A percentile compares a stretch with the other conserved stretches of the same genome.
Conservation (phyloP, 176 grass and related monocot species). For the Coix lacrymajobi region DNA sequence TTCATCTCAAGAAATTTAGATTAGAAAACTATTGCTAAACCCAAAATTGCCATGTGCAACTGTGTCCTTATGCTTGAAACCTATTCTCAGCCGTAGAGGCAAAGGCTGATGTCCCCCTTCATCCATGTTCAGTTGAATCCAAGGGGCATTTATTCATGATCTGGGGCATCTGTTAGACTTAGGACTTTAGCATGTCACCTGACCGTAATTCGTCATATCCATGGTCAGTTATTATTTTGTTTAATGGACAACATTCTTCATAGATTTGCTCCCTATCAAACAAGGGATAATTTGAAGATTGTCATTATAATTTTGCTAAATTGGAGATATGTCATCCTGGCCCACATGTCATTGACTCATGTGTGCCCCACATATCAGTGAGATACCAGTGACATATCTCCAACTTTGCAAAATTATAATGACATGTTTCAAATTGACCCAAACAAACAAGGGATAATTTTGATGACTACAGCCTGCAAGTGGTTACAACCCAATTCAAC, state of each 20-base stretch:
- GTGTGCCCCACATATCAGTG: too few relatives aligned
- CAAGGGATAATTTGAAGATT: too few relatives aligned
- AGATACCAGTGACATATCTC: too few relatives aligned
- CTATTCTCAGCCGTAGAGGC: not conserved
- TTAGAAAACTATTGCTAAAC: not conserved
- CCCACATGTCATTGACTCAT: too few relatives aligned
- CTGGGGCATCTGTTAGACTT: not conserved
- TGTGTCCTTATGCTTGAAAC: not conserved
- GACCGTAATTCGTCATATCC: not conserved
- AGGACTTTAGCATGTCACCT: not conserved
- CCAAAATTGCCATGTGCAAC: not conserved
- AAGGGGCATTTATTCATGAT: not conserved
- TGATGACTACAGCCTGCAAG: not conserved
- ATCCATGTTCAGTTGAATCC: constrained; percentile 3
- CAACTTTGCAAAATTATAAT: too few relatives aligned
- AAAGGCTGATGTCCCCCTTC: not conserved
- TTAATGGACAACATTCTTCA: not conserved
- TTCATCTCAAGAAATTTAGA: constrained; percentile 8
- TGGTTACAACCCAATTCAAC: not conserved
- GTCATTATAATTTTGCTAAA: too few relatives aligned
- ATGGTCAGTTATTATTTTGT: not conserved
- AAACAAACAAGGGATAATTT: too few relatives aligned
- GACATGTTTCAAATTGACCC: too few relatives aligned
- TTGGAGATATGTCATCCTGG: too few relatives aligned
- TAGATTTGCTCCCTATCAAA: not conserved